phyloP scores from a whole-genome alignment of 805 yeast genomes.

The Kuraishia floccosa region DNA sequence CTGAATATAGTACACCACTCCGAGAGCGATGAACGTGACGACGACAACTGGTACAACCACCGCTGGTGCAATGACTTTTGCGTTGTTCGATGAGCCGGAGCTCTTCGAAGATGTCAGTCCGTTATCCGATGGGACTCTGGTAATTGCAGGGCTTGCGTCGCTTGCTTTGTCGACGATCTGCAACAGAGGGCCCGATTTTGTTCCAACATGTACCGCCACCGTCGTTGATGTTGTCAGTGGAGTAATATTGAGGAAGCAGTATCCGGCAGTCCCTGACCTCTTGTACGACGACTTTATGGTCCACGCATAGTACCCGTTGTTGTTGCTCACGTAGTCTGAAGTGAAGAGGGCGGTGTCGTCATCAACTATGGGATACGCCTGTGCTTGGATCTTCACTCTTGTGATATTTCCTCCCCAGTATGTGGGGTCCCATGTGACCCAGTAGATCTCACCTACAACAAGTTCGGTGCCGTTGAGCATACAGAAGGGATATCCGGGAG shows the following conservation, averaged over 20 bases:
- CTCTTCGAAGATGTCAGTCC: slow-evolving; percentile 10
- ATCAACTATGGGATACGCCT: slow-evolving; percentile 22
- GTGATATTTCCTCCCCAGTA: slow-evolving; percentile 26
- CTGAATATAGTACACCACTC: slow-evolving; percentile 19
- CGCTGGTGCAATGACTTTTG: slow-evolving; percentile 26
- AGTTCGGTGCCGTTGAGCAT: slow-evolving; percentile 29
- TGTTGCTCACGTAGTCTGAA: slow-evolving; percentile 20
- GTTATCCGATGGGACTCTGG: slow-evolving; percentile 29
- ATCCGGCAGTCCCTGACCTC: slow-evolving; percentile 15
- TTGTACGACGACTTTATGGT: slow-evolving; percentile 16
- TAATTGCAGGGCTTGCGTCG: slow-evolving; percentile 19
- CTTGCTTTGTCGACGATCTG: slow-evolving; percentile 19
- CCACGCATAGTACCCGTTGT: slow-evolving; percentile 28
- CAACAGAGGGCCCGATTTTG: slow-evolving; percentile 25
- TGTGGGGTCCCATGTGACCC: slow-evolving; percentile 37
- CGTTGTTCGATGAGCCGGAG: slow-evolving; percentile 8
- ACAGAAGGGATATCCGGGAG: slow-evolving; percentile 29
- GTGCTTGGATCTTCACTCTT: slow-evolving; percentile 19
- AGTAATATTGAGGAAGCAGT: slow-evolving; percentile 24
- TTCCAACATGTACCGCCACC: slow-evolving; percentile 24
- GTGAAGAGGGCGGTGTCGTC: slow-evolving; percentile 19
- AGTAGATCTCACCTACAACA: slow-evolving; percentile 34
- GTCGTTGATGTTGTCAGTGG: slow-evolving; percentile 23
- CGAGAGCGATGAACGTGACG: slow-evolving; percentile 14
- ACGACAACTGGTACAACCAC: slow-evolving; percentile 30